Percentiles rank a stretch among this genome's conserved stretches.
phyloP scores from a whole-genome alignment of 2,329 filamentous ascomycete species.

The Pyricularia grisea region DNA sequence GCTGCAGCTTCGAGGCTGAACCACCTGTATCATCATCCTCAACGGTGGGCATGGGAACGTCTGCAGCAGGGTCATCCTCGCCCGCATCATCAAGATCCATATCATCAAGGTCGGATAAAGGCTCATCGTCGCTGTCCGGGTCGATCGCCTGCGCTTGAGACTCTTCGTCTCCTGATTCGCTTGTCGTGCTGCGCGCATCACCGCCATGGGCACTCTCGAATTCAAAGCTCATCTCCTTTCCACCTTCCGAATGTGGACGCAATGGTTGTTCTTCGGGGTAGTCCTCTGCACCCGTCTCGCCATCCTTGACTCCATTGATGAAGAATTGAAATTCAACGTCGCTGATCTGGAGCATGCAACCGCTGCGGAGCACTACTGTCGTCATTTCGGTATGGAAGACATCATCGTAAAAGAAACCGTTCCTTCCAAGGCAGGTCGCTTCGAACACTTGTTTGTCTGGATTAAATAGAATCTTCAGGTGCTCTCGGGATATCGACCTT shows the following conservation, averaged over 20 bases:
- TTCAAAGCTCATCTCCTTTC: constrained; percentile 65
- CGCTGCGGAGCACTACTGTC: constrained; percentile 50
- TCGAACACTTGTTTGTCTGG: constrained; percentile 54
- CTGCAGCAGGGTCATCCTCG: constrained; percentile 16
- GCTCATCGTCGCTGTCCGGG: constrained; percentile 18
- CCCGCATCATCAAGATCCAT: constrained; percentile 17
- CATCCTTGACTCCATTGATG: constrained; percentile 53
- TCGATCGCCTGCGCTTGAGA: constrained; percentile 13
- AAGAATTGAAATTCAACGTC: constrained; percentile 59
- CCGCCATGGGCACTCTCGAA: constrained; percentile 56
- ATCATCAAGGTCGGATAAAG: constrained; percentile 17
- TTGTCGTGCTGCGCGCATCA: constrained; percentile 27
- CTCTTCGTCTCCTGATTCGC: constrained; percentile 43
- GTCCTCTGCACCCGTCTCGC: constrained; percentile 51
- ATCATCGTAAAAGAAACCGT: constrained; percentile 62
- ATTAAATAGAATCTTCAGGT: constrained; percentile 65
- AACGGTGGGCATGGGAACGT: constrained; percentile 21
- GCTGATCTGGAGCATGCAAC: constrained; percentile 62
- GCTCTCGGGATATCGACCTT: constrained; percentile 64
- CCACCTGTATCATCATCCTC: constrained; percentile 17
- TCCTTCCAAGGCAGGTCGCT: constrained; percentile 50
- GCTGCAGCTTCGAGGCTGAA: background rate
- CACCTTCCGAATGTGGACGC: constrained; percentile 42
- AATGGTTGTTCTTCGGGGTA: constrained; percentile 38
- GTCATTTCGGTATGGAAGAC: constrained; percentile 41